Evolutionary conservation across 23 red algal genomes (phyloP).

Genomic region (Pyropia haitanensis): DNA sequence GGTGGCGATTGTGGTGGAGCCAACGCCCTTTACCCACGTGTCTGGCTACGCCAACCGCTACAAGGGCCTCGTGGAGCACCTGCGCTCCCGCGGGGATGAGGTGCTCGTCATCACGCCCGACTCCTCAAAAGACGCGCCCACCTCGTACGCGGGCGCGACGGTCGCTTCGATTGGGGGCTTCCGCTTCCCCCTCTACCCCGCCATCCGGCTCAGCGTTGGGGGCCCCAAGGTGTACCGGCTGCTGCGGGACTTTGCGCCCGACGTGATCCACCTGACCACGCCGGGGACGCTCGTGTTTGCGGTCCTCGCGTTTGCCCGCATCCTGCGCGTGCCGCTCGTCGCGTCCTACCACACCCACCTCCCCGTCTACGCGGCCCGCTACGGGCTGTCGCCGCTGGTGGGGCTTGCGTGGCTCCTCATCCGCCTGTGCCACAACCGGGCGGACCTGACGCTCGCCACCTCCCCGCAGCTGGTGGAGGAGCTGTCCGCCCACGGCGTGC

Average conservation of each 20-base stretch:
- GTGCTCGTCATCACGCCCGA: conserved; percentile 89
- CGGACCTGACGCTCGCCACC: conserved; percentile 85
- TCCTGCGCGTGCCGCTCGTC: conserved; percentile 86
- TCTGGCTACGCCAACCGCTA: conserved; percentile 90
- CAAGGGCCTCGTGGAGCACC: conserved; percentile 60
- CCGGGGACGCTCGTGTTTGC: conserved; percentile 89
- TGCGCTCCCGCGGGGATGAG: conserved; percentile 75
- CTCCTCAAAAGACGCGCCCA: conserved; percentile 64
- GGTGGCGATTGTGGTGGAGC: conserved; percentile 87
- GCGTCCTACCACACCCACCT: conserved; percentile 91
- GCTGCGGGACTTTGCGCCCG: conserved; percentile 73
- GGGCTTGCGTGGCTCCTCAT: conserved; percentile 70
- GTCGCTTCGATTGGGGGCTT: conserved; percentile 78
- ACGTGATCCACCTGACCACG: conserved; percentile 86
- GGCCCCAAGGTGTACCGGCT: conserved; percentile 50
- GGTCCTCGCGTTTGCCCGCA: conserved; percentile 63
- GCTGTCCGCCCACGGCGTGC: conserved; percentile 55
- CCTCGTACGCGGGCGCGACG: conserved; percentile 66
- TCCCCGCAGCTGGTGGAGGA: conserved; percentile 90
- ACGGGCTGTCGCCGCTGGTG: conserved; percentile 68
- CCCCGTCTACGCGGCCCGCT: conserved; percentile 74
- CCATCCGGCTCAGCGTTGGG: conserved; percentile 79
- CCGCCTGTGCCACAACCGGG: conserved; percentile 74
- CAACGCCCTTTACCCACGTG: conserved; percentile 91
- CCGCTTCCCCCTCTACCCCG: conserved; percentile 78